Percentiles rank a stretch among this genome's conserved stretches.
phyloP scores from a whole-genome alignment of 495 filamentous ascomycete genomes.

The Neurospora hispaniola region DNA sequence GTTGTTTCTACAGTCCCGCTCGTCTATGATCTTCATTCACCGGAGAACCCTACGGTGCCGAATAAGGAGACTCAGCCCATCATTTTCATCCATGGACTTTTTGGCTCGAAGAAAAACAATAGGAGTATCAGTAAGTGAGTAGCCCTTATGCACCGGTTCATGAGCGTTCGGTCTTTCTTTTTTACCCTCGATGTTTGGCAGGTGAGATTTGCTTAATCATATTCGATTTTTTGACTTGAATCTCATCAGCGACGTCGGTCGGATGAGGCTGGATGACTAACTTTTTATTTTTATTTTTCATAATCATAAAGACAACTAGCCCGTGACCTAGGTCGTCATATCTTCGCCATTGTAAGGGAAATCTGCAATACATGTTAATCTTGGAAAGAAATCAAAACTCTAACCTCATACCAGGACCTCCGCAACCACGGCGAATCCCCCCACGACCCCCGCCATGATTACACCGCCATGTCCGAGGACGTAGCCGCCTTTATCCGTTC shows the following conservation, averaged over 20 bases:
- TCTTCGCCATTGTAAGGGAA: conserved; percentile 67
- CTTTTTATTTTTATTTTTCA: background rate
- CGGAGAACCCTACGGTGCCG: conserved; percentile 24
- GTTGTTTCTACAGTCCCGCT: conserved; percentile 30
- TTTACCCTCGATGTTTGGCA: background rate
- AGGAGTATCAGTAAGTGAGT: conserved; percentile 92
- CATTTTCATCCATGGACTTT: conserved; percentile 85
- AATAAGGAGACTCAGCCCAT: conserved; percentile 51
- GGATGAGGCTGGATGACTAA: background rate
- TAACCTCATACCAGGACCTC: conserved; percentile 51
- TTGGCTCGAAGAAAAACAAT: conserved; percentile 95
- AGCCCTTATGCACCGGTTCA: background rate
- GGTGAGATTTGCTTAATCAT: background rate
- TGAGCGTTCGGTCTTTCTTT: background rate
- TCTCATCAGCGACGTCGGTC: too few relatives aligned
- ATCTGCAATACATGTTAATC: too few relatives aligned
- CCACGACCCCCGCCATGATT: conserved; percentile 69
- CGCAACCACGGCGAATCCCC: conserved; percentile 91
- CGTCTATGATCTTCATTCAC: conserved; percentile 49
- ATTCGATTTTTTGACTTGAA: too few relatives aligned
- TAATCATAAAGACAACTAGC: conserved; percentile 50
- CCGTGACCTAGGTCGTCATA: conserved; percentile 64
- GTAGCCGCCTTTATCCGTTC: conserved; percentile 69
- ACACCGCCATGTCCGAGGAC: conserved; percentile 77
- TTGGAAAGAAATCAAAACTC: too few relatives aligned